A percentile compares a stretch with the other conserved stretches of the same genome.
phyloP scores from a whole-genome alignment of 495 filamentous ascomycete genomes.

The Aspergillus diversus region DNA sequence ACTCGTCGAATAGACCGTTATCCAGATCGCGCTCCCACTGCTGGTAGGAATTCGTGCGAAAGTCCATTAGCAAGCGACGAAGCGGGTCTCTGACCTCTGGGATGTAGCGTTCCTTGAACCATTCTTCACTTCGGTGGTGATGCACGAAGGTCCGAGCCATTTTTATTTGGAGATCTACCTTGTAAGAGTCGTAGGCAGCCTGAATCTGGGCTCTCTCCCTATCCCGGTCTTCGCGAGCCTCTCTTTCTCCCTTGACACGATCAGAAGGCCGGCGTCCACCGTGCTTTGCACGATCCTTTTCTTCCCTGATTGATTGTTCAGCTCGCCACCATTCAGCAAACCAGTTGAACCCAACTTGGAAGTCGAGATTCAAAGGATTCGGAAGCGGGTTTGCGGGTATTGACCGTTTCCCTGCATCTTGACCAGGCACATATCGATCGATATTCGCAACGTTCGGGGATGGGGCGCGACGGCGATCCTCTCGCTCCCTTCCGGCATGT shows the following conservation, averaged over 20 bases:
- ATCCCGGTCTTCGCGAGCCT: slow-evolving; percentile 82
- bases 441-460: slow-evolving; percentile 73
- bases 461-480: slow-evolving; percentile 67
- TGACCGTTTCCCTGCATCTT: slow-evolving; percentile 61
- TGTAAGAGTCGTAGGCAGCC: slow-evolving; percentile 89
- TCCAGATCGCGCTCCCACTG: slow-evolving; percentile 88
- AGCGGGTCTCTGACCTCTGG: slow-evolving; percentile 74
- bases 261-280: slow-evolving; percentile 74
- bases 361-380: slow-evolving; percentile 83
- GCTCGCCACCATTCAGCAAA: slow-evolving; percentile 96
- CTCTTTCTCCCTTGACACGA: slow-evolving; percentile 72
- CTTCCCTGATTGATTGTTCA: slow-evolving; percentile 84
- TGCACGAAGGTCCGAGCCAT: slow-evolving; percentile 88
- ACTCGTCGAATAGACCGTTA: slow-evolving; percentile 84
- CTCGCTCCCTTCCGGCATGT: slow-evolving; percentile 66
- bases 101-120: slow-evolving; percentile 96
- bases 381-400: slow-evolving; percentile 72
- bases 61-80: slow-evolving; percentile 69
- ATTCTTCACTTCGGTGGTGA: slow-evolving; percentile 90
- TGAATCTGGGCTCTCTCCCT: slow-evolving; percentile 90
- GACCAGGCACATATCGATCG: slow-evolving; percentile 93
- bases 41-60: slow-evolving; percentile 70
- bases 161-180: slow-evolving; percentile 88
- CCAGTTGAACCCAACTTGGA: slow-evolving; percentile 94
- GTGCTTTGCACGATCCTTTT: slow-evolving; percentile 75